Conservation (phyloP, 1,284 basidiomycete genomes). For the Tranzscheliella williamsii region DNA sequence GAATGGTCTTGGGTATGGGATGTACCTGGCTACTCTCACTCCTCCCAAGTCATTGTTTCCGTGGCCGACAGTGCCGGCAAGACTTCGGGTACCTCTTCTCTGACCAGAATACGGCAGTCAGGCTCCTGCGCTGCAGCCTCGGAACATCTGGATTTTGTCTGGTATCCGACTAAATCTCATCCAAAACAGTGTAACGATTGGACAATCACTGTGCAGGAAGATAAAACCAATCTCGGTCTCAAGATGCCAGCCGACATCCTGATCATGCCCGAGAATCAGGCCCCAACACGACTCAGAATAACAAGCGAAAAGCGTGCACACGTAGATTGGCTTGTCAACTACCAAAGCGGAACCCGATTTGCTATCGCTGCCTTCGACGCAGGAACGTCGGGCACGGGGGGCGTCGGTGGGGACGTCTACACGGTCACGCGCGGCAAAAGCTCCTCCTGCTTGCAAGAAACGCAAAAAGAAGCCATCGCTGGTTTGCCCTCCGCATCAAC, state of each 20-base stretch:
- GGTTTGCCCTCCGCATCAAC: slow-evolving; percentile 20
- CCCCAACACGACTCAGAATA: slow-evolving; percentile 16
- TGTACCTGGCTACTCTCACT: slow-evolving; percentile 19
- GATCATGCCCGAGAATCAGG: slow-evolving; percentile 28
- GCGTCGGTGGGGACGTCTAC: slow-evolving; percentile 25
- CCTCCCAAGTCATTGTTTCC: slow-evolving; percentile 23
- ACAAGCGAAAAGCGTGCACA: slow-evolving; percentile 2
- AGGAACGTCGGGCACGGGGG: slow-evolving; percentile 22
- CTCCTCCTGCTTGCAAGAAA: slow-evolving; percentile 4
- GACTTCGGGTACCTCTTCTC: slow-evolving; percentile 12
- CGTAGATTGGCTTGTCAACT: slow-evolving; percentile 36
- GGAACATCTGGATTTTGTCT: slow-evolving; percentile 37
- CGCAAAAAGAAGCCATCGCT: slow-evolving; percentile 7
- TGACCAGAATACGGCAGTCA: slow-evolving; percentile 6
- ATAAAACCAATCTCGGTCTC: slow-evolving; percentile 24
- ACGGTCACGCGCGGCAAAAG: slow-evolving; percentile 14
- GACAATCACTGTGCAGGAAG: slow-evolving; percentile 31
- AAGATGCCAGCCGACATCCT: slow-evolving; percentile 30
- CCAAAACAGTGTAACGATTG: slow-evolving; percentile 33
- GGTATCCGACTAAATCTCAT: slow-evolving; percentile 15
- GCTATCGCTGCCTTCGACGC: slow-evolving; percentile 26
- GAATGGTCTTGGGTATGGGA: slow-evolving; percentile 26
- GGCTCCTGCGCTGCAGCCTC: slow-evolving; percentile 21
- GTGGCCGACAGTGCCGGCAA: slow-evolving; percentile 31
- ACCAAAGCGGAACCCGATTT: slow-evolving; percentile 27